Evolutionary conservation across 2,329 filamentous ascomycete genomes (phyloP), one percentile per base, ranked within the genome.

Genomic region (Penicillium sp.): DNA sequence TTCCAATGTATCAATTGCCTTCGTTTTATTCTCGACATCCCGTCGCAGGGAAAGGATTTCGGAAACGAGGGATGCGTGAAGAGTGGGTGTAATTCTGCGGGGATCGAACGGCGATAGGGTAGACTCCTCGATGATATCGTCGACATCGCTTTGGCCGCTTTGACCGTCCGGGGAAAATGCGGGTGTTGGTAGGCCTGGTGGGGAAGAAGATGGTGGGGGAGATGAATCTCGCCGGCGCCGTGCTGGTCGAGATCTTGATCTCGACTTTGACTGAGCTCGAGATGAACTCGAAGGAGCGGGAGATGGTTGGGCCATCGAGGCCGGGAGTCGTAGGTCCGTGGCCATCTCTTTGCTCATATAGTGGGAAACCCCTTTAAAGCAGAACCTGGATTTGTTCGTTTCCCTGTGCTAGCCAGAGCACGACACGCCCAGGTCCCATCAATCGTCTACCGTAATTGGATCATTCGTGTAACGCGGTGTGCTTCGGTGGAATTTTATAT

Each of bases 11-110:
- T 97, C 93, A 54, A 99, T 96, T 53, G 92, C 84, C 67, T 87
- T 91, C 45, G 88, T 85, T 76, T 96, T 97, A 43, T 90, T 91
- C 70, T 99, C 95, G 61, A 98, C 86, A 63, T 99, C 95, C 57
- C 95, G 84, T 23, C 93, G 87, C 50, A 99, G 78, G 2, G 88
- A 86, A 39, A 99, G 80, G 61, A 99, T 99, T 74, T 99, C 95
- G 0, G 93, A 93, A 1, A 99, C 93, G 7, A 99, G 80, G 50
- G 91, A 97, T 9, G 95, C 95, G 73, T 98, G 95, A 11, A 99
- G 79, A 0, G 93, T 98, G 1, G 95, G 95, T 0, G 95, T 99
- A 70, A 99, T 97, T 37, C 95, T 86, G 54, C 93, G 87, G 3
- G 95, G 92, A 70, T 99, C 95, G 29, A 97, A 80, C 23, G 92